Base-by-base conservation (phyloP, 2,329 filamentous ascomycete genomes). In the Penicillium sp. region DNA sequence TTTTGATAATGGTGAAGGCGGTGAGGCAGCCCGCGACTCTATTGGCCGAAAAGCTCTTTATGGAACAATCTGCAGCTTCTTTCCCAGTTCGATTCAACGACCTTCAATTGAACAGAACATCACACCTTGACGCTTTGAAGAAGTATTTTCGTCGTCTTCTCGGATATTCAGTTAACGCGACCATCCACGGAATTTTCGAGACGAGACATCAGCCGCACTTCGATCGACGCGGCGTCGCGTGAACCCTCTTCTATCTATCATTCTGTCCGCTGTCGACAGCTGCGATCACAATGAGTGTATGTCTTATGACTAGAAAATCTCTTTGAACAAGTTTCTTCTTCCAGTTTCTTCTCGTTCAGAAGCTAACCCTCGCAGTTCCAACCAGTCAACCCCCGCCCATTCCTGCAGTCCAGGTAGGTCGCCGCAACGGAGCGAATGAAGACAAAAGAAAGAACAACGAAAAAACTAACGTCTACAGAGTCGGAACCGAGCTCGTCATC, bases 341-440 rank as follows among this genome's bases (percentile, higher is more conserved):
- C 14, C 18, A 42, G 23, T 45, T 6, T 43, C 11, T 24, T 28
- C 16, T 8, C 6, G 26, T 5, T n/a, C 30, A 20, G 6, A 16
- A 18, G 28, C 43, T 56, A 20, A 59, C 26, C 38, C 6, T 42
- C 57, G 33, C 49, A 87, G 84, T 95, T 96, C 79, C 87, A 95
- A 74, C 94, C 94, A 62, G 82, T 97, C 70, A 99, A 99, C 83
- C 94, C 94, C 71, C 90, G 93, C 74, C 94, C 94, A 45, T 91
- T 97, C 83, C 88, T 99, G 72, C 91, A 97, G 80, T 87, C 87
- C 71, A 86, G 97, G 86, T 91, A 85, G 68, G 57, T 33, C 12
- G 5, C n/a, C n/a, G n/a, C n/a, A 43, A 43, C 23, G 5, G 8
- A 18, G 11, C 6, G 5, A 30, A 23, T 1, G 16, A 23, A 18